These are phyloP conservation scores for Omphalotus olearius DNA, from an alignment of 1,284 basidiomycete genomes.

Conservation along the genomic window DNA sequence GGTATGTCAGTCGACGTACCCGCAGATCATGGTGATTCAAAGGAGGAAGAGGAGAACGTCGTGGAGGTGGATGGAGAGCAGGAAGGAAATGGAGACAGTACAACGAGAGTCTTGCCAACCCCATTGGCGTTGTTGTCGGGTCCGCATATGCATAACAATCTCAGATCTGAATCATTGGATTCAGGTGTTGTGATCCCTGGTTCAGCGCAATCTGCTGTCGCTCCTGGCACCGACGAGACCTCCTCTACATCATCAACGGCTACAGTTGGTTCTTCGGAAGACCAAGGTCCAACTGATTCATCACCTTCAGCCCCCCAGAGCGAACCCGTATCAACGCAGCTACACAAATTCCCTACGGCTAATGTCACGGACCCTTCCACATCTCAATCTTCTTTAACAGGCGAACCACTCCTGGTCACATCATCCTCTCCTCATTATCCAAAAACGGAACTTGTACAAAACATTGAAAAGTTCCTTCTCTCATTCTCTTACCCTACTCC, in stretches of 20 bases:
- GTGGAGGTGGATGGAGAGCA: background rate
- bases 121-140: conserved; percentile 1
- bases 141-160: background rate
- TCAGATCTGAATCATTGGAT: too few relatives aligned
- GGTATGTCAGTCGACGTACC: background rate
- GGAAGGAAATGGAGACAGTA: background rate
- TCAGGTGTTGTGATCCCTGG: too few relatives aligned
- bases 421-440: background rate
- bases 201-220: too few relatives aligned
- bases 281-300: too few relatives aligned
- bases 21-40: background rate
- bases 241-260: too few relatives aligned
- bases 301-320: background rate
- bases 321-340: background rate
- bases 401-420: background rate
- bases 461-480: conserved; percentile 1
- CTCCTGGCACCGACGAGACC: too few relatives aligned
- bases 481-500: background rate
- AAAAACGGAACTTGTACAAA: background rate
- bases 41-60: background rate
- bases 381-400: background rate
- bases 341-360: background rate
- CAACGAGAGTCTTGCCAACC: background rate
- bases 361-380: background rate
- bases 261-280: too few relatives aligned